Conservation (phyloP, 2,329 filamentous ascomycete genomes). For the Cercospora sp. region DNA sequence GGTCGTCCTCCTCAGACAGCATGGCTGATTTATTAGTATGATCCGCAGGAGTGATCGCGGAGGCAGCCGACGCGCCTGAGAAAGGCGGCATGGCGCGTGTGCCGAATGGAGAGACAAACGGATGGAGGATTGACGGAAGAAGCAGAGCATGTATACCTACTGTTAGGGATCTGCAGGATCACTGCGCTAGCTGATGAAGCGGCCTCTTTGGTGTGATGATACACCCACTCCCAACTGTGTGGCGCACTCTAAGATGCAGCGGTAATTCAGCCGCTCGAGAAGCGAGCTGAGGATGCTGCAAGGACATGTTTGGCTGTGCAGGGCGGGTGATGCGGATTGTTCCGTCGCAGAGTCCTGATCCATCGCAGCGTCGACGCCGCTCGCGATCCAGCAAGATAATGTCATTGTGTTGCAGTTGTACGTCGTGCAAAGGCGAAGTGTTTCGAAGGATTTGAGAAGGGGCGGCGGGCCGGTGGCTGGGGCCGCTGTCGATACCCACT, state of each 20-base stretch:
- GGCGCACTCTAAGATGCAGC: neutral
- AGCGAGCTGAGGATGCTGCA: neutral
- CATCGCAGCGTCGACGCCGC: neutral
- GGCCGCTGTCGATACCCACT: neutral
- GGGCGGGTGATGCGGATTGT: neutral
- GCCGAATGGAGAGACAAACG: neutral
- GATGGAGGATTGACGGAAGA: neutral
- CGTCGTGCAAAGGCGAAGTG: neutral
- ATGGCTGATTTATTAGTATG: neutral
- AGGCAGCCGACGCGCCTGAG: neutral
- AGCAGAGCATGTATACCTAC: neutral
- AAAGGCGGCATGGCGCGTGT: neutral
- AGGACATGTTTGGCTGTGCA: neutral
- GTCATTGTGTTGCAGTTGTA: neutral
- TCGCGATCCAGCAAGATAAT: neutral
- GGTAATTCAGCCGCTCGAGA: neutral
- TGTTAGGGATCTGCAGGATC: neutral
- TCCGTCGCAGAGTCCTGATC: too few species aligned
- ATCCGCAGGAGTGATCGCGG: neutral
- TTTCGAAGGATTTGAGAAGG: neutral
- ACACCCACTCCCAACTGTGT: neutral
- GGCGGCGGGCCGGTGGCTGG: neutral
- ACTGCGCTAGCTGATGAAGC: neutral
- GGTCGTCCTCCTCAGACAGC: conserved; percentile 5
- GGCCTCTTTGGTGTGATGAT: neutral